A percentile compares a stretch with the other conserved stretches of the same genome.
Evolutionary conservation across 1,284 basidiomycete species (phyloP).

Genomic region (Ustilago tritici): DNA sequence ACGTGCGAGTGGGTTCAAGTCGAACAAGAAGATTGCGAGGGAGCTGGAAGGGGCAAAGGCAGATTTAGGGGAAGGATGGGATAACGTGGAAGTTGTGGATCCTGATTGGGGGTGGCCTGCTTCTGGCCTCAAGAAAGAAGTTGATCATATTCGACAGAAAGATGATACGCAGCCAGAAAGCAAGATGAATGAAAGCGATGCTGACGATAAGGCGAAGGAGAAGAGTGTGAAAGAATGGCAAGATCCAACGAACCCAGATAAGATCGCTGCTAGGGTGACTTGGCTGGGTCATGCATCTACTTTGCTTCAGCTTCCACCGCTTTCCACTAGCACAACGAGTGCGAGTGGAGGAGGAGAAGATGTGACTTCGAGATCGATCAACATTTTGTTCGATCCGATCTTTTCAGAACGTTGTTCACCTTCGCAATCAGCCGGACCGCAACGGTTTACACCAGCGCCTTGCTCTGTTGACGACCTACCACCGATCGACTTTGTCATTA

Average conservation of each 20-base stretch:
- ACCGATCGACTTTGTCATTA: constrained; percentile 61
- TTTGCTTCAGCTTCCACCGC: constrained; percentile 59
- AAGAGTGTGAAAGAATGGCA: constrained; percentile 26
- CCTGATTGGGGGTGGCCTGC: constrained; percentile 51
- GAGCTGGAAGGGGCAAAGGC: constrained; percentile 15
- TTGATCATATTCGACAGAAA: constrained; percentile 12
- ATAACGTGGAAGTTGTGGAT: constrained; percentile 28
- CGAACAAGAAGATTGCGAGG: constrained; percentile 23
- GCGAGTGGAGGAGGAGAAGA: background rate
- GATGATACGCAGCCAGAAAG: background rate
- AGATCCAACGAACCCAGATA: constrained; percentile 18
- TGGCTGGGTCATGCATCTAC: constrained; percentile 66
- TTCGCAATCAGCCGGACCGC: constrained; percentile 58
- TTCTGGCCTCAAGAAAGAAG: constrained; percentile 17
- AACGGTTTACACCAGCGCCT: constrained; percentile 56
- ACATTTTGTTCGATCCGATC: constrained; percentile 65
- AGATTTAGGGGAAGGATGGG: constrained; percentile 44
- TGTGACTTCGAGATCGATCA: constrained; percentile 30
- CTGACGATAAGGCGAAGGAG: constrained; percentile 24
- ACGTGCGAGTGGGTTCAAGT: constrained; percentile 28
- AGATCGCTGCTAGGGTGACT: constrained; percentile 43
- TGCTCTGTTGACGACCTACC: constrained; percentile 58
- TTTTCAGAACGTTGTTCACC: constrained; percentile 67
- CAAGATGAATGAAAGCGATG: background rate
- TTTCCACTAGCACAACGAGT: background rate